Conservation (phyloP, 2,329 filamentous ascomycete genomes). For the Aspergillus sclerotialis region DNA sequence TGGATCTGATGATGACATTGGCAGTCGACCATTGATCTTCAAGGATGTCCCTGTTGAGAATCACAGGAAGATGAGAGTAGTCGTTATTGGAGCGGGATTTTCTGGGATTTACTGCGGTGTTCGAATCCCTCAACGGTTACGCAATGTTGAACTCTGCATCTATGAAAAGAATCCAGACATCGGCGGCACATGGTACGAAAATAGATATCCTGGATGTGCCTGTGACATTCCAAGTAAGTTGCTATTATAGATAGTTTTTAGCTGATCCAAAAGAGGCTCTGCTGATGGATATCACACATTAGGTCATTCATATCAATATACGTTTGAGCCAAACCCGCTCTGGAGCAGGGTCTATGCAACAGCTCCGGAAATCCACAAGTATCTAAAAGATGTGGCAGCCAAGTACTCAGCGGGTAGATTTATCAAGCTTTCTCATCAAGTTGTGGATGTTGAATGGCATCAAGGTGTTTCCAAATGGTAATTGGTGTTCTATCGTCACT, state of each 20-base stretch:
- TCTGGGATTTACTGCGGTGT: slow-evolving; percentile 33
- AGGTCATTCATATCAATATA: slow-evolving; percentile 32
- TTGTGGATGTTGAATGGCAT: too few species aligned
- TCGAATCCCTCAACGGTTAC: slow-evolving; percentile 21
- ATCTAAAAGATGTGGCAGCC: slow-evolving; percentile 31
- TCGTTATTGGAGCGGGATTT: slow-evolving; percentile 16
- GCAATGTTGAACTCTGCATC: slow-evolving; percentile 18
- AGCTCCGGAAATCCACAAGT: slow-evolving; percentile 35
- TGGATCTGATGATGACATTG: too few species aligned
- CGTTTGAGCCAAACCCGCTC: slow-evolving; percentile 36
- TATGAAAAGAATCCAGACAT: slow-evolving; percentile 22
- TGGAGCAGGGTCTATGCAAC: slow-evolving; percentile 35
- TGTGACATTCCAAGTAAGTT: slow-evolving; percentile 15
- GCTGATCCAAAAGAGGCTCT: neutral
- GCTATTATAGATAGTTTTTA: neutral
- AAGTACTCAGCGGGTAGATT: slow-evolving; percentile 38
- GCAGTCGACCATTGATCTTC: too few species aligned
- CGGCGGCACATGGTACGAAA: slow-evolving; percentile 21
- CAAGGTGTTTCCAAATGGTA: too few species aligned
- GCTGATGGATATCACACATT: neutral
- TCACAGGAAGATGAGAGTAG: too few species aligned
- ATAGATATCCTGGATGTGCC: slow-evolving; percentile 25
- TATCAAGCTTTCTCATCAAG: too few species aligned
- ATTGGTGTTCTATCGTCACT: slow-evolving; percentile 33
- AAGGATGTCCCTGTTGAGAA: too few species aligned